Percentiles rank a stretch among this genome's conserved stretches.
These are phyloP conservation scores for Leptomonas pyrrhocoris DNA, from an alignment of 208 protist species.

Conservation along the genomic window DNA sequence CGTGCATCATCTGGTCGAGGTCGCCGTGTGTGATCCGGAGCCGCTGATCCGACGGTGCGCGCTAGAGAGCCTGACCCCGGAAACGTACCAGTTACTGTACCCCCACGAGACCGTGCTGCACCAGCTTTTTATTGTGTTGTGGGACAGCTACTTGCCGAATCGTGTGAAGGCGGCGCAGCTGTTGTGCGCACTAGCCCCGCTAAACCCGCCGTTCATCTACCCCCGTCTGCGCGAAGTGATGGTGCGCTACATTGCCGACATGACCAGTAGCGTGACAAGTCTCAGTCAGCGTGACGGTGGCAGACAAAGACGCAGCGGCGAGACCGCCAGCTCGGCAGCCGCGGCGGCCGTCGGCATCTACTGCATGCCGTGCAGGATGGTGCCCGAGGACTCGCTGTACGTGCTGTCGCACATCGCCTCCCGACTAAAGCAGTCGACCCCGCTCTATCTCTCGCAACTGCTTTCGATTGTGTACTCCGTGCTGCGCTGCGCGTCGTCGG, in stretches of 20 bases:
- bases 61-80: conserved; percentile 48
- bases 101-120: conserved; percentile 64
- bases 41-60: conserved; percentile 60
- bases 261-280: conserved; percentile 24
- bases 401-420: conserved; percentile 27
- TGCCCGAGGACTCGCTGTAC: conserved; percentile 29
- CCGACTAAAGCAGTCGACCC: conserved; percentile 27
- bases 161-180: conserved; percentile 62
- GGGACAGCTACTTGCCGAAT: conserved; percentile 70
- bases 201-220: conserved; percentile 61
- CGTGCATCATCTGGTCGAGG: conserved; percentile 65
- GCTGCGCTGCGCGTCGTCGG: conserved; percentile 29
- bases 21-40: conserved; percentile 76
- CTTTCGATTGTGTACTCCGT: conserved; percentile 32
- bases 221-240: conserved; percentile 73
- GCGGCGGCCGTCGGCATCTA: conserved; percentile 23
- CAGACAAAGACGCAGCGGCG: background rate
- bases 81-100: conserved; percentile 74
- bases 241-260: conserved; percentile 54
- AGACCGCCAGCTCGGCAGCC: conserved; percentile 29
- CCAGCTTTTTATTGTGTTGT: conserved; percentile 64
- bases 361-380: conserved; percentile 8
- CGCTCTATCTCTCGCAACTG: conserved; percentile 31
- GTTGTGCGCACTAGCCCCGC: conserved; percentile 63
- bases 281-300: background rate